These are phyloP conservation scores for Fusarium mangiferae DNA, from an alignment of 2,329 filamentous ascomycete species.

Conservation along the genomic window DNA sequence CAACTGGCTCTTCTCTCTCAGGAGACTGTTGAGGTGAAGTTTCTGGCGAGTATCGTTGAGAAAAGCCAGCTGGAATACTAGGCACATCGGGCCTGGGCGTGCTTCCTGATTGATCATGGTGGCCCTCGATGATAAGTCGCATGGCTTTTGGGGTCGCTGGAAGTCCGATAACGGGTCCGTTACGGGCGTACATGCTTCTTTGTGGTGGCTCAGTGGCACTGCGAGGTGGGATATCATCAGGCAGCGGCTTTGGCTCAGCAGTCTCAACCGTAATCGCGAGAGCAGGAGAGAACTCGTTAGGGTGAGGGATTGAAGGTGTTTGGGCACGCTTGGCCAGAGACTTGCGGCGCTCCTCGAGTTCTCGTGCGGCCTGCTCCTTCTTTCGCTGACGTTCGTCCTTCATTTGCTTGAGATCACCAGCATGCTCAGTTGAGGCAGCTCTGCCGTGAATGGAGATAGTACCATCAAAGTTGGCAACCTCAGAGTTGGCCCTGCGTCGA, in stretches of 20 bases:
- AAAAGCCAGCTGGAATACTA: slow-evolving; percentile 60
- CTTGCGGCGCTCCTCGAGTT: slow-evolving; percentile 87
- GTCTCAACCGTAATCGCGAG: slow-evolving; percentile 53
- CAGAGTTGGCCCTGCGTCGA: slow-evolving; percentile 48
- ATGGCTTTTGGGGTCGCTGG: slow-evolving; percentile 92
- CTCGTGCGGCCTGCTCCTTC: slow-evolving; percentile 81
- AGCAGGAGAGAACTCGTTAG: slow-evolving; percentile 60
- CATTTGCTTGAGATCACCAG: slow-evolving; percentile 64
- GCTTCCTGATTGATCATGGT: slow-evolving; percentile 54
- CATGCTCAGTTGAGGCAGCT: slow-evolving; percentile 58
- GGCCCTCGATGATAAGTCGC: slow-evolving; percentile 77
- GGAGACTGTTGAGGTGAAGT: slow-evolving; percentile 52
- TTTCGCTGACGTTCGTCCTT: slow-evolving; percentile 72
- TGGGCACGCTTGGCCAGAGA: slow-evolving; percentile 85
- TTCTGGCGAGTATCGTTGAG: slow-evolving; percentile 55
- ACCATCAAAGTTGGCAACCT: slow-evolving; percentile 47
- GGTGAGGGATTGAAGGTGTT: slow-evolving; percentile 82
- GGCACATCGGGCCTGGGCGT: slow-evolving; percentile 65
- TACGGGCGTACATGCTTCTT: slow-evolving; percentile 61
- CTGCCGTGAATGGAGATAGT: slow-evolving; percentile 46
- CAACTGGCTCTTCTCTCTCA: slow-evolving; percentile 44
- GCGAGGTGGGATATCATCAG: slow-evolving; percentile 62
- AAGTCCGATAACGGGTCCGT: slow-evolving; percentile 74
- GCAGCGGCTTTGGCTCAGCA: slow-evolving; percentile 53
- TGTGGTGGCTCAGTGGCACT: slow-evolving; percentile 73